Base-by-base conservation (phyloP, 306 rosid species). In the Comarum palustre region DNA sequence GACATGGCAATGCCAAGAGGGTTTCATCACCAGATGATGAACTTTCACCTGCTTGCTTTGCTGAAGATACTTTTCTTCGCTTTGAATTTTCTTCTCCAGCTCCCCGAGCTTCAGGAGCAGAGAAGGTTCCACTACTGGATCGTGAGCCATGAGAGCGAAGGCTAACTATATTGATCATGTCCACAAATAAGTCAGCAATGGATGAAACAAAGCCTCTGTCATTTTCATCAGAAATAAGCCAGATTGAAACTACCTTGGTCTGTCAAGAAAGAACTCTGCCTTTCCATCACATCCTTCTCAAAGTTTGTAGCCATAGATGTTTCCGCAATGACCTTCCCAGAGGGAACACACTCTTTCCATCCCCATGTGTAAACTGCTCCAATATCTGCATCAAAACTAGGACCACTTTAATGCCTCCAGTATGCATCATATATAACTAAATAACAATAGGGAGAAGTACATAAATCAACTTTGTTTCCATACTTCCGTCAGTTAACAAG, bases 341-440 rank as follows among this genome's bases (percentile, higher is more conserved):
- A 87, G 22, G 98, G 98, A 85, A 93, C 83, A 83, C 98, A 93
- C 85, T 93, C 98, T 82, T 86, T 93, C 98, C 98, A 93, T 68
- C 98, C 98, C 98, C 98, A 93, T 5, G 98, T 89, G 79, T 87
- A 93, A 69, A 93, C 93, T 79, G 87, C 90, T 82, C 92, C 96
- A 36, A 68, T 69, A 20, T 83, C 98, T 93, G 90, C 76, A 77
- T 47, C 50, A 27, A 69, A 61, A 17, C 66, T 47, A 29, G 7
- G 61, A 57, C 64, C 61, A 36, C 9, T 22, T 16, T 31, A 70
- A 81, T 25, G 73, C 63, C 58, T 75, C 75, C 22, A 17, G 1
- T 10, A 31, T 34, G n/a, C 65, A 27, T 61, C 25, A 48, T n/a
- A n/a, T n/a, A n/a, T 12, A 68, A 36, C 38, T 19, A 50, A 38